phyloP scores from a whole-genome alignment of 192 early-diverging fungal genomes.

The Linnemannia schmuckeri region DNA sequence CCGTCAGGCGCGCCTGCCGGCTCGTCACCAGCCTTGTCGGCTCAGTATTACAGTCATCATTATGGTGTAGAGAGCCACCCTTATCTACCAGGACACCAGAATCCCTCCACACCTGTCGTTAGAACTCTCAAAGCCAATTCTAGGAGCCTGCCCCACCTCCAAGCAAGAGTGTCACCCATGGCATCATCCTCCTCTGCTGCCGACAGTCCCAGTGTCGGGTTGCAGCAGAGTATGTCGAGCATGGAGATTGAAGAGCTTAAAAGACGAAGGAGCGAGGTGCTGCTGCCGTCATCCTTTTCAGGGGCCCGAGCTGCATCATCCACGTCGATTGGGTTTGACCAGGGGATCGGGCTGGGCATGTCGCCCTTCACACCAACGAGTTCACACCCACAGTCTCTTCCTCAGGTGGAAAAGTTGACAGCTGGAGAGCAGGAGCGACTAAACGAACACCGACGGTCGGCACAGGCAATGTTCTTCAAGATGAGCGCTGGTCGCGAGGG shows the following conservation, averaged over 20 bases:
- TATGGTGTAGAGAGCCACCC: slow-evolving; percentile 5
- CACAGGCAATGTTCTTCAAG: slow-evolving; percentile 28
- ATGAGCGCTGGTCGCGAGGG: slow-evolving; percentile 13
- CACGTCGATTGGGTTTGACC: not conserved
- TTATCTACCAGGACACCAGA: slow-evolving; percentile 3
- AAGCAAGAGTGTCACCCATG: slow-evolving; percentile 25
- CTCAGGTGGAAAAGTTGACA: slow-evolving; percentile 28
- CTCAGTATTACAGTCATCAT: not conserved
- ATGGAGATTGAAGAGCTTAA: slow-evolving; percentile 49
- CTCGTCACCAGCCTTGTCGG: not conserved
- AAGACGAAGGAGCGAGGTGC: slow-evolving; percentile 41
- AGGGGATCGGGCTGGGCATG: slow-evolving; percentile 30
- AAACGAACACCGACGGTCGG: slow-evolving; percentile 46
- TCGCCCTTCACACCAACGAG: slow-evolving; percentile 17
- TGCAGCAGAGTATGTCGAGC: slow-evolving; percentile 31
- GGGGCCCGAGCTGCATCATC: not conserved
- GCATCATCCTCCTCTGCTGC: not conserved
- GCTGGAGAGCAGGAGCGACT: slow-evolving; percentile 38
- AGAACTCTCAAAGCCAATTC: slow-evolving; percentile 48
- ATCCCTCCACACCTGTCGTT: not conserved
- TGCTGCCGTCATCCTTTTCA: slow-evolving; percentile 27
- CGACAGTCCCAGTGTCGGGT: slow-evolving; percentile 15
- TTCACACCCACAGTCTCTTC: slow-evolving; percentile 1
- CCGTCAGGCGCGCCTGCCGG: slow-evolving; percentile 20
- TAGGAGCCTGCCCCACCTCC: slow-evolving; percentile 42